Conservation (phyloP, 2,329 filamentous ascomycete species). For the Neonectria coccinea region DNA sequence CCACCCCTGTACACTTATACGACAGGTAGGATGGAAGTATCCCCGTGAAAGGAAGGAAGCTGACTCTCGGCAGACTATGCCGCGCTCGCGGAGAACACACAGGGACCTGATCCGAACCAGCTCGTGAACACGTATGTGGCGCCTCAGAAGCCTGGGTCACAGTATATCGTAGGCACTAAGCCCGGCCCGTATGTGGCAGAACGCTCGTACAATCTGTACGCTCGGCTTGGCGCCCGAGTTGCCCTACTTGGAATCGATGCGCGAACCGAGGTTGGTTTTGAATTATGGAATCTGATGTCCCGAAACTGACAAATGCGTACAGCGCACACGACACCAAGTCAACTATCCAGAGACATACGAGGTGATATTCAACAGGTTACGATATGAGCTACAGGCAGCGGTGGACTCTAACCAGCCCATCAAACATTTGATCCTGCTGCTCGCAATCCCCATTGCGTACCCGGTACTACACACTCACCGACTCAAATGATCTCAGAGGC, state of each 20-base stretch:
- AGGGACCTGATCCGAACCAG: constrained; percentile 76
- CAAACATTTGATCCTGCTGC: constrained; percentile 86
- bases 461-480: constrained; percentile 66
- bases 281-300: not conserved
- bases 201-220: constrained; percentile 86
- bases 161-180: constrained; percentile 82
- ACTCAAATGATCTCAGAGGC: not conserved
- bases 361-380: constrained; percentile 80
- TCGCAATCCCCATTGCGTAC: constrained; percentile 90
- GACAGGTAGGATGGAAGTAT: constrained; percentile 33
- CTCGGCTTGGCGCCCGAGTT: constrained; percentile 83
- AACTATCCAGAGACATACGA: constrained; percentile 95
- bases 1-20: constrained; percentile 90
- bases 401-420: constrained; percentile 78
- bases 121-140: constrained; percentile 80
- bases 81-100: constrained; percentile 50
- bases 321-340: constrained; percentile 90
- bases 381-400: constrained; percentile 77
- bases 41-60: not conserved
- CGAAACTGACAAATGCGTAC: constrained; percentile 57
- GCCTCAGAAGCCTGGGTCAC: constrained; percentile 66
- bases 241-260: constrained; percentile 92
- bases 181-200: constrained; percentile 92
- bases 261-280: constrained; percentile 78
- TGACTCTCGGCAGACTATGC: constrained; percentile 41